These are phyloP conservation scores for Trypanosoma boissoni DNA, from an alignment of 208 protist genomes.

Conservation along the genomic window DNA sequence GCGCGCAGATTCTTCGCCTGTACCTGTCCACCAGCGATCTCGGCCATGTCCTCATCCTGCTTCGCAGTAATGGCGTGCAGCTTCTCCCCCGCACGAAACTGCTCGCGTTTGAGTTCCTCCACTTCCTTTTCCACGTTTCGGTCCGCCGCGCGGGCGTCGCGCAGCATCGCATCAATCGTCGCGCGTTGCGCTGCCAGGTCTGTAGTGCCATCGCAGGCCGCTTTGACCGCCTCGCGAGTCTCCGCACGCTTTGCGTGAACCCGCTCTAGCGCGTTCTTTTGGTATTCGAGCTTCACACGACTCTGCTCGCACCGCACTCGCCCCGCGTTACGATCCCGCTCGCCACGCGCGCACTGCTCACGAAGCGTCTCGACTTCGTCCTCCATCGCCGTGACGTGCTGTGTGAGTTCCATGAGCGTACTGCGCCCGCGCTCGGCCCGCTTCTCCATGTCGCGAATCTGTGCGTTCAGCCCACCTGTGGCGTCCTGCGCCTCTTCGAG, in stretches of 20 bases:
- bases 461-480: slow-evolving; percentile 42
- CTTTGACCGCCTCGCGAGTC: slow-evolving; percentile 29
- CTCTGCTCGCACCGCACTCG: slow-evolving; percentile 30
- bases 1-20: slow-evolving; percentile 83
- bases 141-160: slow-evolving; percentile 48
- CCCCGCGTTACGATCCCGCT: slow-evolving; percentile 41
- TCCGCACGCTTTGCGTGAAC: slow-evolving; percentile 26
- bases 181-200: slow-evolving; percentile 67
- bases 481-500: slow-evolving; percentile 45
- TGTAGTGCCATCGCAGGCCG: slow-evolving; percentile 35
- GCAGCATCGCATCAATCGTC: slow-evolving; percentile 57
- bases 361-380: slow-evolving; percentile 80
- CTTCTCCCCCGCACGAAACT: slow-evolving; percentile 83
- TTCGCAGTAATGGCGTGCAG: slow-evolving; percentile 52
- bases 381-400: slow-evolving; percentile 60
- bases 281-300: slow-evolving; percentile 31
- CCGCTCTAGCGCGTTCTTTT: slow-evolving; percentile 28
- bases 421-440: slow-evolving; percentile 44
- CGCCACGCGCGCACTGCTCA: slow-evolving; percentile 46
- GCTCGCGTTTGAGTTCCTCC: slow-evolving; percentile 71
- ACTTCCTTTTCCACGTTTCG: slow-evolving; percentile 68
- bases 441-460: slow-evolving; percentile 54
- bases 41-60: slow-evolving; percentile 71
- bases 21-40: slow-evolving; percentile 82
- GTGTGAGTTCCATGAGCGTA: slow-evolving; percentile 32